Percentiles rank a stretch among this genome's conserved stretches.
Conservation (phyloP, 495 filamentous ascomycete genomes). For the Oleoguttula mirabilis region DNA sequence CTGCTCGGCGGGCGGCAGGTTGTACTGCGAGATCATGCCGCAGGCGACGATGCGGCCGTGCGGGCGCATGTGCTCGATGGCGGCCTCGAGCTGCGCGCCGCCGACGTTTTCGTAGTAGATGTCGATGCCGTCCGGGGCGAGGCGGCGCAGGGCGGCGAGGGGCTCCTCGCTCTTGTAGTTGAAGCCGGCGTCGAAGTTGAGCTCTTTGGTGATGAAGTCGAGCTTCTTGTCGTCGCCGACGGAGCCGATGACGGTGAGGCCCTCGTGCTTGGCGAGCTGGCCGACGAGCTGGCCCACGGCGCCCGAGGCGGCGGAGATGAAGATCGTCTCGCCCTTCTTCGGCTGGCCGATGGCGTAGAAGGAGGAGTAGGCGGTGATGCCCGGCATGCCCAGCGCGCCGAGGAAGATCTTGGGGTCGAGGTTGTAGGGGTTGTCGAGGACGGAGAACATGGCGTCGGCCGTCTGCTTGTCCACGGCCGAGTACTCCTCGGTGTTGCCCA, state of each 20-base stretch:
- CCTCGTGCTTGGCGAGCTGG: conserved; percentile 77
- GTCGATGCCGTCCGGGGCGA: conserved; percentile 75
- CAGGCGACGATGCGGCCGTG: conserved; percentile 60
- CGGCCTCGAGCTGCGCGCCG: conserved; percentile 72
- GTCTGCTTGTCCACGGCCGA: conserved; percentile 18
- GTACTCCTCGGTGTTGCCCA: conserved; percentile 28
- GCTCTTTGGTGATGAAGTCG: conserved; percentile 38
- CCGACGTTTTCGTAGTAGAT: conserved; percentile 97
- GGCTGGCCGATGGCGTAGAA: conserved; percentile 76
- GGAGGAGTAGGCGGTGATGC: conserved; percentile 69
- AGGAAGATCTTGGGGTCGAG: conserved; percentile 53
- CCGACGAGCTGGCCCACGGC: conserved; percentile 79
- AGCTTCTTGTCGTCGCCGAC: conserved; percentile 45
- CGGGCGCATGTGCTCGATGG: conserved; percentile 54
- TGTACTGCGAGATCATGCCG: conserved; percentile 73
- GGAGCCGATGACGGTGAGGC: conserved; percentile 67
- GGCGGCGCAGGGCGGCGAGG: conserved; percentile 53
- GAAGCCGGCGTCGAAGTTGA: conserved; percentile 42
- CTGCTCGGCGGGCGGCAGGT: conserved; percentile 39
- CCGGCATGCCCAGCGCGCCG: conserved; percentile 77
- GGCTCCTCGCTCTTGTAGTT: conserved; percentile 61
- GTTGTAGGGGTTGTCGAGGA: conserved; percentile 42
- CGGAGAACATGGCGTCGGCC: conserved; percentile 6
- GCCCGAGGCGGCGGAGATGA: conserved; percentile 68
- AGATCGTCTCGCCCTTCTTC: conserved; percentile 80